Conservation (phyloP, 2,329 filamentous ascomycete species). For the Colletotrichum sp. region DNA sequence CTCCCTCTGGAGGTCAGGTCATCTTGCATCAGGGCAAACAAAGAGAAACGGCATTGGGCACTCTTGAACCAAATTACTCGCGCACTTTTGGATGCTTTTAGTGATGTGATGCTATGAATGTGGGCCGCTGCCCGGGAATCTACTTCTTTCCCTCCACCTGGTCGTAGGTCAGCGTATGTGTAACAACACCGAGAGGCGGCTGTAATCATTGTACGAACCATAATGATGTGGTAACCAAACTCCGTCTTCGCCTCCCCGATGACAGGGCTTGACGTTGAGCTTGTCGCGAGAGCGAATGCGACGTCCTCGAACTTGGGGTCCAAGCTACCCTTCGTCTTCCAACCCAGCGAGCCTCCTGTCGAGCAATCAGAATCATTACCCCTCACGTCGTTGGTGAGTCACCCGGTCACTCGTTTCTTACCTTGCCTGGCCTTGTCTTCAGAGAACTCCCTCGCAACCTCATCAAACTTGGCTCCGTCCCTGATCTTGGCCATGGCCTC, state of each 20-base stretch:
- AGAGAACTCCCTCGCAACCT: conserved; percentile 73
- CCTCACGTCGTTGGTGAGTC: background rate
- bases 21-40: conserved; percentile 35
- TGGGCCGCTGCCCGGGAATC: background rate
- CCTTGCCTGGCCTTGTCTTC: conserved; percentile 79
- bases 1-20: conserved; percentile 34
- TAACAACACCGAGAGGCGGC: background rate
- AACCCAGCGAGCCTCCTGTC: conserved; percentile 72
- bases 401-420: conserved; percentile 26
- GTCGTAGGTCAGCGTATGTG: background rate
- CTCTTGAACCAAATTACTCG: conserved; percentile 14
- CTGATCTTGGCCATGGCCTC: conserved; percentile 73
- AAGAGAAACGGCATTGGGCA: conserved; percentile 22
- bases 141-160: conserved; percentile 49
- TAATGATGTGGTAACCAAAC: conserved; percentile 82
- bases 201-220: conserved; percentile 54
- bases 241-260: conserved; percentile 74
- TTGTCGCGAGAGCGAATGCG: conserved; percentile 72
- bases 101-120: background rate
- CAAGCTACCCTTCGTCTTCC: conserved; percentile 72
- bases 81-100: background rate
- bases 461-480: conserved; percentile 74
- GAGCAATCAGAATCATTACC: background rate
- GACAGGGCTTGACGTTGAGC: conserved; percentile 68
- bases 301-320: conserved; percentile 74